Base-by-base conservation (phyloP, 352 stramenopile genomes). In the Globisporangium takayamanum region DNA sequence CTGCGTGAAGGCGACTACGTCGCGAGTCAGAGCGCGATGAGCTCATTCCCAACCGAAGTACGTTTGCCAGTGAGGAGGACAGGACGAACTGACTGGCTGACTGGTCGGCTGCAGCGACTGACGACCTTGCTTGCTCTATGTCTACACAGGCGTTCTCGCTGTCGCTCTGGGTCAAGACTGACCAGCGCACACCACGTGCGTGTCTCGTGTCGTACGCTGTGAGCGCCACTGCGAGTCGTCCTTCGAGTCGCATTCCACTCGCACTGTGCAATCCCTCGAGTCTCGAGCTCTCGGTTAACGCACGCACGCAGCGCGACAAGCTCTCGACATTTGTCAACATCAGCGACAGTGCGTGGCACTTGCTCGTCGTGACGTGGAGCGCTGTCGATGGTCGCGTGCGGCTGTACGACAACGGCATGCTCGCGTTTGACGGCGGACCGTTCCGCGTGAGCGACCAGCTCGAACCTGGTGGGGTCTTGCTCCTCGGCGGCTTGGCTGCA, bases 381-480 rank as follows among this genome's bases (percentile, higher is more conserved):
- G 53, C 68, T 3, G 67, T 76, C 6, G 76, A 86, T n/a, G 81
- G 81, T 3, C 78, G 76, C 0, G 68, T 85, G 7, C 30, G 51
- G 4, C 33, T 91, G 7, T 87, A 74, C 30, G 78, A 89, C 72
- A 89, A 91, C 36, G 81, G 73, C 1, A 84, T 89, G 74, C 69
- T 79, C 5, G 75, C 53, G 7, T 92, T 89, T 37, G 76, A 87
- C 22, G 81, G 81, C 10, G 81, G 79, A 0, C 80, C 79, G 7
- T 92, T 86, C 49, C 73, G 73, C 49, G 57, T 69, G 22, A 68
- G 69, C 5, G 54, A 69, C 25, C 51, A 49, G 1, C 55, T 89
- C 0, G 22, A 55, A 1, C 25, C 63, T 5, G 63, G 59, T 42
- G 79, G 81, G 0, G 62, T 76, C 10, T 66, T 89, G 22, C 57